Base-by-base conservation (phyloP, 805 yeast genomes). In the Candida berthetii region DNA sequence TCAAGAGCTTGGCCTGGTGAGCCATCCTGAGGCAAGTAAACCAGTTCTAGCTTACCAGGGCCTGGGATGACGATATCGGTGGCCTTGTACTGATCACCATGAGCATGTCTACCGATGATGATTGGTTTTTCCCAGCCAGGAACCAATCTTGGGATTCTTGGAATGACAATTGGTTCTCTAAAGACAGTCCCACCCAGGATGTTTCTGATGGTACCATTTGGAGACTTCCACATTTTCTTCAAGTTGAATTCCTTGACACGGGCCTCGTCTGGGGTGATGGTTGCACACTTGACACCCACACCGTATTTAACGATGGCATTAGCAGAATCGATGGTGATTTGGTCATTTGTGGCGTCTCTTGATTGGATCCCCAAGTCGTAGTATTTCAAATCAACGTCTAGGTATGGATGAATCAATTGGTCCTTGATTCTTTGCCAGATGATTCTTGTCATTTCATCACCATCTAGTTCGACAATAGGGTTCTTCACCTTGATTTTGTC, bases 361-460 rank as follows among this genome's bases (percentile, higher is more conserved):
- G 77, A 68, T 53, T 76, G 69, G 48, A 85, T 73, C 24, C 86
- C 78, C 52, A 85, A 69, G 61, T 85, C 93, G 60, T 81, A 85
- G 62, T 84, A 84, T 54, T 83, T 81, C 61, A 85, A 68, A 49
- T 84, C 88, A 35, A 85, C 72, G 48, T 85, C 85, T 48, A 85
- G 62, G 58, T 77, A 82, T 7, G 91, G 93, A 45, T 67, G 58
- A 54, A 85, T 74, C 52, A 85, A 71, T 58, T 78, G 75, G 45
- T 73, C 75, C 61, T 82, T 83, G 65, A 85, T 85, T 54, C 76
- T 69, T 48, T 77, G 72, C 93, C 93, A 85, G 61, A 85, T 85
- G 57, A 85, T 83, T 61, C 91, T 71, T 48, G 93, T 85, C 91
- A 82, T 83, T 61, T 85, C 93, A 61, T 85, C 93, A 54, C 93